These are phyloP conservation scores for Teratosphaeria destructans DNA, from an alignment of 2,329 filamentous ascomycete genomes.

Conservation along the genomic window DNA sequence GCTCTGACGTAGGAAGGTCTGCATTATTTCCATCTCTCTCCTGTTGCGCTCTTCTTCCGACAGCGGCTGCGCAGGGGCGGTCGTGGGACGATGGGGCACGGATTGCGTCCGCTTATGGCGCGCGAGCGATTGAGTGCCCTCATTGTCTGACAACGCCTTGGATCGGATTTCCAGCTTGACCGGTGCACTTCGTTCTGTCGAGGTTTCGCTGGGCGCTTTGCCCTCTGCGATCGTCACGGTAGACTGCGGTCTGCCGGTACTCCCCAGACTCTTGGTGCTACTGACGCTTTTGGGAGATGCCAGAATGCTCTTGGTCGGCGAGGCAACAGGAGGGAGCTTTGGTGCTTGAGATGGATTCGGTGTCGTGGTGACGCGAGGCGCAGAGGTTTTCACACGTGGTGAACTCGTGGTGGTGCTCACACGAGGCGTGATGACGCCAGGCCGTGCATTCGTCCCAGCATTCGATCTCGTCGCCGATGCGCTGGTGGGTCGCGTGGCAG, in stretches of 20 bases:
- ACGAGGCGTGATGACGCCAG: neutral
- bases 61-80: slow-evolving; percentile 8
- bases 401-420: neutral
- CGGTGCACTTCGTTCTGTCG: slow-evolving; percentile 6
- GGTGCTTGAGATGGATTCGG: neutral
- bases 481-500: neutral
- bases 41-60: slow-evolving; percentile 13
- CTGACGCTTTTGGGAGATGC: neutral
- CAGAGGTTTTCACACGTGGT: neutral
- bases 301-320: neutral
- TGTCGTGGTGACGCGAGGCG: neutral
- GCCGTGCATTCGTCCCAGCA: neutral
- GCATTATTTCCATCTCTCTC: slow-evolving; percentile 20
- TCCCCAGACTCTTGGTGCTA: slow-evolving; percentile 6
- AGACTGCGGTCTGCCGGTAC: slow-evolving; percentile 10
- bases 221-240: slow-evolving; percentile 19
- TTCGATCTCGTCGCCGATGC: neutral
- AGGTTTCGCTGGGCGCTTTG: neutral
- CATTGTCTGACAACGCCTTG: slow-evolving; percentile 16
- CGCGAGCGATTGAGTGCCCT: slow-evolving; percentile 7
- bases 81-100: slow-evolving; percentile 9
- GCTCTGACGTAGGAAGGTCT: slow-evolving; percentile 18
- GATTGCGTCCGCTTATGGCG: slow-evolving; percentile 14
- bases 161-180: slow-evolving; percentile 7
- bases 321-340: neutral